A percentile compares a stretch with the other conserved stretches of the same genome.
Evolutionary conservation across 179 eudicot species (phyloP).

Genomic region (Gypsophila paniculata): DNA sequence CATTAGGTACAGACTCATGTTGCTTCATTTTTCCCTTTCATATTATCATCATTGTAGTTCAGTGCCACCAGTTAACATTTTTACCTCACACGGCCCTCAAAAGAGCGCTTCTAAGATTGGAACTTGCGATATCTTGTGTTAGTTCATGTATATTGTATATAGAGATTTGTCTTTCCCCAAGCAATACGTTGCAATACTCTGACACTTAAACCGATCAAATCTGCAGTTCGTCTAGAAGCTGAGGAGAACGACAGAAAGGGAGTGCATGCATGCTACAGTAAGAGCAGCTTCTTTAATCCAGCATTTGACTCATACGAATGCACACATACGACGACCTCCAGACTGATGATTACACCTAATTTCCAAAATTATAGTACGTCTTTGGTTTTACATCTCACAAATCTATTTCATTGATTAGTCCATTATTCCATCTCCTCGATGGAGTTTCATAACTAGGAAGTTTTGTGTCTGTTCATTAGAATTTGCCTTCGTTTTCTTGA

Average conservation of each 20-base stretch:
- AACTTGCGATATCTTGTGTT: too few species aligned
- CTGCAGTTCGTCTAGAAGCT: constrained; percentile 19
- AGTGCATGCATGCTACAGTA: constrained; percentile 7
- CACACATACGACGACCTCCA: background rate
- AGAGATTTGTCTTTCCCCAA: too few species aligned
- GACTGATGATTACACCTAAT: constrained; percentile 20
- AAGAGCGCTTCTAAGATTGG: too few species aligned
- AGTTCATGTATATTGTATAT: too few species aligned
- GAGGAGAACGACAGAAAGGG: constrained; percentile 22
- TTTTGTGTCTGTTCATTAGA: constrained; percentile 19
- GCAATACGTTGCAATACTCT: too few species aligned
- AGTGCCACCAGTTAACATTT: too few species aligned
- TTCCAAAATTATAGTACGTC: background rate
- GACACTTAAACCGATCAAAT: background rate
- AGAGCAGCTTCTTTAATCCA: background rate
- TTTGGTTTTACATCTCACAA: constrained; percentile 18
- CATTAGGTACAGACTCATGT: constrained; percentile 31
- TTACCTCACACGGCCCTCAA: too few species aligned
- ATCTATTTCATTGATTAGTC: constrained; percentile 27
- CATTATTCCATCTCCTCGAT: constrained; percentile 14
- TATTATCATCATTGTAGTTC: background rate
- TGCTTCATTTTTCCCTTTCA: background rate
- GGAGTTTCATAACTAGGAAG: constrained; percentile 21
- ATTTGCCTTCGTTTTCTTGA: constrained; percentile 19
- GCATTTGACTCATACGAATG: background rate